phyloP scores from a whole-genome alignment of 345 rosid species.

The Salix udensis region DNA sequence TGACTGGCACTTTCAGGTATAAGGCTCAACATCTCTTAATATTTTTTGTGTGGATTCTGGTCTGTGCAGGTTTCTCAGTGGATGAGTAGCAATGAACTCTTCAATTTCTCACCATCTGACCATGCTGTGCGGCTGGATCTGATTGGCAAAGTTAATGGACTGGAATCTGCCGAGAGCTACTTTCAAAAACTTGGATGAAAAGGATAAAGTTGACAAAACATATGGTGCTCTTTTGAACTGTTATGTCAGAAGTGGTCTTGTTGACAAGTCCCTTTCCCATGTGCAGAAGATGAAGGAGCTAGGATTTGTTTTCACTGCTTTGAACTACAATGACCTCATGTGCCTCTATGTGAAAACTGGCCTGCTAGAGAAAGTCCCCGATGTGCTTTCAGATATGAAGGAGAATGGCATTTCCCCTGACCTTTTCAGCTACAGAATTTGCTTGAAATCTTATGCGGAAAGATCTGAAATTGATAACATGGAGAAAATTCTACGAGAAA shows the following conservation, averaged over 20 bases:
- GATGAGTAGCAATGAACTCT: constrained; percentile 19
- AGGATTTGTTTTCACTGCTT: constrained; percentile 25
- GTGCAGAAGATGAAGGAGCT: constrained; percentile 43
- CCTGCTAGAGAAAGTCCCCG: constrained; percentile 33
- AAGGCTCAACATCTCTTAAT: background rate
- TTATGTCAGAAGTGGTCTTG: constrained; percentile 36
- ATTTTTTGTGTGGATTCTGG: background rate
- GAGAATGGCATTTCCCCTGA: constrained; percentile 35
- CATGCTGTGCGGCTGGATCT: constrained; percentile 44
- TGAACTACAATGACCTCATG: constrained; percentile 39
- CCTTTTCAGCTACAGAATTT: constrained; percentile 41
- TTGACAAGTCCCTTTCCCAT: constrained; percentile 36
- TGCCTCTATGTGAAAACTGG: constrained; percentile 30
- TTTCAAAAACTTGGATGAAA: constrained; percentile 31
- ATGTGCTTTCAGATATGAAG: constrained; percentile 41
- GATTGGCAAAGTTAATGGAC: constrained; percentile 39
- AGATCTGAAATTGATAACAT: constrained; percentile 30
- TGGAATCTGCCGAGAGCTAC: constrained; percentile 37
- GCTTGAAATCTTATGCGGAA: constrained; percentile 35
- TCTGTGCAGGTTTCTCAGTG: constrained; percentile 42
- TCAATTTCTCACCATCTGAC: constrained; percentile 25
- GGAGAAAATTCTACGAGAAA: constrained; percentile 37
- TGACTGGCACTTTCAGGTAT: background rate
- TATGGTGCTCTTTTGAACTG: constrained; percentile 51
- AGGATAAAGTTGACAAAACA: constrained; percentile 28